phyloP scores from a whole-genome alignment of 2,329 filamentous ascomycete genomes.

The Penicillium sp. region DNA sequence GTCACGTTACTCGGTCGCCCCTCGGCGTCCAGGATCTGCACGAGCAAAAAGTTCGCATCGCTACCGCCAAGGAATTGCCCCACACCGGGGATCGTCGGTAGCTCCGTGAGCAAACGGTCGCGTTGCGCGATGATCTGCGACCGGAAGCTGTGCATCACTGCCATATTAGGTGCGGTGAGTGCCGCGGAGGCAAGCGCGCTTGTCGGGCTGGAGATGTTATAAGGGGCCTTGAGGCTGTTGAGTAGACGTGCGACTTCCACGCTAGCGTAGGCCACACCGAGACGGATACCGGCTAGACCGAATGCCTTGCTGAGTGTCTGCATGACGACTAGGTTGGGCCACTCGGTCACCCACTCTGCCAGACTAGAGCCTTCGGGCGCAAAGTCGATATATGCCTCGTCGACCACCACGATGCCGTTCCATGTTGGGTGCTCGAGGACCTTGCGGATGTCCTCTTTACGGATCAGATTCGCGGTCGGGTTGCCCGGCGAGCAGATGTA shows the following conservation, averaged over 20 bases:
- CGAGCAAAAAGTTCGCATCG: constrained; percentile 85
- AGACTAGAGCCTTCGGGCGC: constrained; percentile 75
- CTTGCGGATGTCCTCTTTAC: constrained; percentile 69
- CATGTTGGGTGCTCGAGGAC: constrained; percentile 84
- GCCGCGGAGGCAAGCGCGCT: constrained; percentile 76
- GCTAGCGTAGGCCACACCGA: constrained; percentile 81
- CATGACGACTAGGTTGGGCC: constrained; percentile 95
- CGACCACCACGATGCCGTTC: constrained; percentile 91
- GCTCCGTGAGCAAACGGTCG: constrained; percentile 68
- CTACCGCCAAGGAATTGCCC: constrained; percentile 77
- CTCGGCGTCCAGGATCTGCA: constrained; percentile 74
- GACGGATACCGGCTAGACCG: constrained; percentile 86
- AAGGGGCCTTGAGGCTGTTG: constrained; percentile 92
- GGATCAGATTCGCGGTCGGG: constrained; percentile 77
- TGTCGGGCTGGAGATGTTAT: constrained; percentile 90
- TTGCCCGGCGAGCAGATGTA: constrained; percentile 97
- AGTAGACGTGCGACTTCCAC: constrained; percentile 73
- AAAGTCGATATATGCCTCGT: constrained; percentile 98
- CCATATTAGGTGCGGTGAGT: constrained; percentile 65
- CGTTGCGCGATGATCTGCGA: constrained; percentile 73
- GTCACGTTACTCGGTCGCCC: constrained; percentile 74
- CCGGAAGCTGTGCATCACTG: constrained; percentile 69
- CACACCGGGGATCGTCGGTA: constrained; percentile 74
- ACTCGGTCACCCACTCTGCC: constrained; percentile 87
- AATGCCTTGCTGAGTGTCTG: constrained; percentile 99